These are phyloP conservation scores for Neurospora terricola DNA, from an alignment of 495 filamentous ascomycete species.

Conservation along the genomic window DNA sequence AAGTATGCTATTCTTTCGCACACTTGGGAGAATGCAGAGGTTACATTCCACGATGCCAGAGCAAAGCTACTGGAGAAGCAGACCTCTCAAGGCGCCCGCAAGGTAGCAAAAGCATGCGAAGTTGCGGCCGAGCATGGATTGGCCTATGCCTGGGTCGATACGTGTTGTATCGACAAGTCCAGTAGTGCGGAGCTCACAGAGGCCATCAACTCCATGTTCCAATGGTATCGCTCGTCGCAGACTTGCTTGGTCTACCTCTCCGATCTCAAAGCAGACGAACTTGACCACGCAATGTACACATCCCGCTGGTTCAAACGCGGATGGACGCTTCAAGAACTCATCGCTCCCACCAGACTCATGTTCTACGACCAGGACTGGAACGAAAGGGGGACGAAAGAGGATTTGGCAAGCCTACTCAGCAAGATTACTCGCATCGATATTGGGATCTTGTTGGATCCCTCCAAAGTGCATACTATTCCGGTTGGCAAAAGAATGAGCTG, in stretches of 20 bases:
- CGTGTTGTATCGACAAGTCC: constrained; percentile 22
- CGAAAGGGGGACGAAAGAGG: neutral
- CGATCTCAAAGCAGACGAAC: neutral
- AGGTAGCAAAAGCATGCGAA: constrained; percentile 3
- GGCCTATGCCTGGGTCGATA: constrained; percentile 22
- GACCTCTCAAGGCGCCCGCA: neutral
- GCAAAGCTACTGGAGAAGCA: neutral
- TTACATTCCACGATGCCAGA: constrained; percentile 12
- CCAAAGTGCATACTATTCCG: neutral
- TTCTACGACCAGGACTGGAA: constrained; percentile 8
- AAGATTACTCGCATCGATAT: neutral
- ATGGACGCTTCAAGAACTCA: constrained; percentile 30
- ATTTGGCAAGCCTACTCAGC: neutral
- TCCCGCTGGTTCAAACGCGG: constrained; percentile 25
- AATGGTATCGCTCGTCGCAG: constrained; percentile 20
- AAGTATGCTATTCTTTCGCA: constrained; percentile 37
- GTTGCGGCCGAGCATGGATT: constrained; percentile 1
- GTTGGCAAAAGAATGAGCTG: constrained; percentile 21
- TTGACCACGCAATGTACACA: neutral
- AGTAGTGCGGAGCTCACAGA: constrained; percentile 22
- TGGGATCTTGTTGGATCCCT: neutral
- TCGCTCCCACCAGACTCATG: constrained; percentile 17
- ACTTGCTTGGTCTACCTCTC: constrained; percentile 25
- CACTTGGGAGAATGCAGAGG: constrained; percentile 30
- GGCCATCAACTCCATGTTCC: constrained; percentile 31